These are phyloP conservation scores for Rhodomyrtus tomentosa DNA, from an alignment of 345 rosid genomes.

Conservation along the genomic window DNA sequence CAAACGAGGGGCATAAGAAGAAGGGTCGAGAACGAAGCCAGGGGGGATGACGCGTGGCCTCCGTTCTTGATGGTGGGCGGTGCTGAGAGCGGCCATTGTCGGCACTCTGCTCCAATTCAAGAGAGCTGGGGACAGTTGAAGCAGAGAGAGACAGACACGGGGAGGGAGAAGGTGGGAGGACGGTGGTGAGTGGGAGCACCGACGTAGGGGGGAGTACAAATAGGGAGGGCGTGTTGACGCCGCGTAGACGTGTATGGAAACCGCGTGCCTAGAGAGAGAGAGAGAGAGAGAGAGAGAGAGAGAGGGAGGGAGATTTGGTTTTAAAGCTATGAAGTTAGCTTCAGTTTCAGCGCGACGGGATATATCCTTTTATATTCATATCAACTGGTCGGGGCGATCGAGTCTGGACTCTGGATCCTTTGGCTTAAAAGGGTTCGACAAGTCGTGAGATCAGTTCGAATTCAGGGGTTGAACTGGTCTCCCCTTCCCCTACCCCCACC, in stretches of 20 bases:
- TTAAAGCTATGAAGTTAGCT: no score
- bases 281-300: not conserved
- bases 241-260: not conserved
- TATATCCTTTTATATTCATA: no score
- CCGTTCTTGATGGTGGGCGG: not conserved
- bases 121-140: not conserved
- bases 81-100: not conserved
- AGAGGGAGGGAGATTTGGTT: no score
- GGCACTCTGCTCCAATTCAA: not conserved
- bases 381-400: not conserved
- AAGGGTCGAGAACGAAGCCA: not conserved
- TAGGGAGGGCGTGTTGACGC: not conserved
- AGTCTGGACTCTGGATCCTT: not conserved
- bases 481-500: no score
- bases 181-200: not conserved
- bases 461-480: not conserved
- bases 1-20: conserved; percentile 4
- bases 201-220: not conserved
- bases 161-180: not conserved
- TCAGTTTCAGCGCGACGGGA: not conserved
- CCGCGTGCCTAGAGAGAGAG: not conserved
- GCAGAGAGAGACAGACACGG: not conserved
- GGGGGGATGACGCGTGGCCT: not conserved
- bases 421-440: not conserved
- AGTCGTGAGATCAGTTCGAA: not conserved